Conservation (phyloP, 2,329 filamentous ascomycete species). For the Samsoniella hepiali region DNA sequence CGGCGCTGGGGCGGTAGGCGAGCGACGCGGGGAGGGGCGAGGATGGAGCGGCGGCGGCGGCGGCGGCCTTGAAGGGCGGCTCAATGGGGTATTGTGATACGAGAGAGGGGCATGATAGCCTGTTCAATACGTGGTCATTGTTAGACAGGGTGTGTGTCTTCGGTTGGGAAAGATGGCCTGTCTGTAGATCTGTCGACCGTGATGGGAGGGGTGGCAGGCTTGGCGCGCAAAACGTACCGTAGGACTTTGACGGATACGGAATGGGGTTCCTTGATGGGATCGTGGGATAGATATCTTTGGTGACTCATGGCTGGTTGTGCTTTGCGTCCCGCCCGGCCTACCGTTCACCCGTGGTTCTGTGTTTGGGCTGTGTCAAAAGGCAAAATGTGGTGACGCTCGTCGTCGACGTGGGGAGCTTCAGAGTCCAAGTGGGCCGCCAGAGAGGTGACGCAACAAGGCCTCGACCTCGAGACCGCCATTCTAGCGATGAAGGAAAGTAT, state of each 20-base stretch:
- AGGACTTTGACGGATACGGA: slow-evolving; percentile 75
- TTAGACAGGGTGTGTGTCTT: background rate
- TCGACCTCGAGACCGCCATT: background rate
- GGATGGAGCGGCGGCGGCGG: slow-evolving; percentile 32
- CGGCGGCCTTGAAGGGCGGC: slow-evolving; percentile 43
- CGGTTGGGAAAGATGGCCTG: background rate
- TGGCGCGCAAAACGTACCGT: slow-evolving; percentile 44
- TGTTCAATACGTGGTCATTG: slow-evolving; percentile 34
- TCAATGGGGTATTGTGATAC: slow-evolving; percentile 66
- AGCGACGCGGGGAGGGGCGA: slow-evolving; percentile 61
- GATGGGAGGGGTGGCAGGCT: background rate
- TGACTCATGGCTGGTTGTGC: slow-evolving; percentile 47
- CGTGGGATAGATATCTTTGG: slow-evolving; percentile 55
- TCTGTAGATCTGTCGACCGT: too few relatives aligned
- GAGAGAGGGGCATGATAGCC: slow-evolving; percentile 78
- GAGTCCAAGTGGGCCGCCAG: background rate
- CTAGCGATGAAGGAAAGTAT: too few relatives aligned
- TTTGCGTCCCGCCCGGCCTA: background rate
- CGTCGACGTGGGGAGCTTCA: background rate
- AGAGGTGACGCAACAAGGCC: background rate
- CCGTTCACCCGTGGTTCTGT: background rate
- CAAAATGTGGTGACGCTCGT: too few relatives aligned
- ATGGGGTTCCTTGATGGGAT: slow-evolving; percentile 69
- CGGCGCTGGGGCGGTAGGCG: slow-evolving; percentile 55
- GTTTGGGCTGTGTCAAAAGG: background rate